Evolutionary conservation across 306 rosid genomes (phyloP), one percentile per base, ranked within the genome.

Genomic region (Potentilla sterilis): DNA sequence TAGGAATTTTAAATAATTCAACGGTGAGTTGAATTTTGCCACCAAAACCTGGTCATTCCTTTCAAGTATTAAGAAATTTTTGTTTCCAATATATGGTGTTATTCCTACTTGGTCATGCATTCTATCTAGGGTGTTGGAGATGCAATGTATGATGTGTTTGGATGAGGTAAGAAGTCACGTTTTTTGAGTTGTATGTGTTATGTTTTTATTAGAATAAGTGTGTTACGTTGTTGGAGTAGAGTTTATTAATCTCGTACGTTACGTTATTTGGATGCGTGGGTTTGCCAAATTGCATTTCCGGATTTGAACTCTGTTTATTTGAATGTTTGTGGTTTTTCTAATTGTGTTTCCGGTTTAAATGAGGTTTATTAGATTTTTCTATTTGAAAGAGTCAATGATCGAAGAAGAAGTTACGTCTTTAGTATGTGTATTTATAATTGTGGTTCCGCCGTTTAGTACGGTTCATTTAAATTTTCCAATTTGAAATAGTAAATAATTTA

Each of bases 371-470:
- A 28, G 28, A 28, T 28, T 28, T 1, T 48, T 7, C 11, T 2
- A 7, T 52, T 19, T 52, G 3, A n/a, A 52, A 2, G 1, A 7
- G n/a, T 49, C 16, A 49, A 21, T 49, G 22, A 1, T 16, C 16
- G 16, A 5, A 1, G 3, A 49, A 49, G 1, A 28, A 28, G 21
- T 49, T 18, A 5, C 9, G 9, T 49, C 9, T 49, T 18, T 2
- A 1, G 9, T 7, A 41, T 41, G 43, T 15, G 54, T 15, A 14
- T 15, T 48, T 15, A 5, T 48, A 15, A 48, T 48, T 2, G 3
- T 48, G n/a, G 4, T 1, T 15, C 7, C 2, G 2, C 1, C 8
- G 5, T 14, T 3, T 21, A 2, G 3, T 10, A 24, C 15, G 0
- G 0, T 24, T 24, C 12, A n/a, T 24, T 58, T 22, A 0, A 3